Conservation (phyloP, 2,329 filamentous ascomycete species). For the Blastomyces gilchristii region DNA sequence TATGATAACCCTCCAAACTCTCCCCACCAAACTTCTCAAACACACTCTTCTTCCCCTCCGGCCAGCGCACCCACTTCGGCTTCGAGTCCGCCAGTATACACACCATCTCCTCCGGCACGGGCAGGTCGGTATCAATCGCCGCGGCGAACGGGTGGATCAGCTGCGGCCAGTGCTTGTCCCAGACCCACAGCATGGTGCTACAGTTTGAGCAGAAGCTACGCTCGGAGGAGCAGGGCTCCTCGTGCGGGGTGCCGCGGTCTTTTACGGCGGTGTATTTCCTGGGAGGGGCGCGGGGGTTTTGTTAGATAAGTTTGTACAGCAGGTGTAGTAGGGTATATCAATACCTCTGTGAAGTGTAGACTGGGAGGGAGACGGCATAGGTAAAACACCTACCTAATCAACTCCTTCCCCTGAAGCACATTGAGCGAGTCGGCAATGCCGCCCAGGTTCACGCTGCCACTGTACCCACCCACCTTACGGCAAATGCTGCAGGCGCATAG, state of each 20-base stretch:
- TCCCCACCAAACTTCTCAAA: constrained; percentile 30
- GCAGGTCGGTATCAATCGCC: constrained; percentile 40
- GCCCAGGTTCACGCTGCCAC: constrained; percentile 39
- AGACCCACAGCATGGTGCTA: constrained; percentile 40
- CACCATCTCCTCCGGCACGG: constrained; percentile 38
- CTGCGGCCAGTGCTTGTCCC: constrained; percentile 40
- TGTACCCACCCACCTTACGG: constrained; percentile 38
- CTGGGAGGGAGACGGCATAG: background rate
- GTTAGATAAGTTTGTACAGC: background rate
- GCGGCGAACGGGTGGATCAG: constrained; percentile 42
- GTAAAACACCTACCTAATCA: constrained; percentile 34
- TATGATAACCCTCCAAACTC: constrained; percentile 40
- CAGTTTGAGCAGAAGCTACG: constrained; percentile 41
- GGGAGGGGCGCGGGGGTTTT: background rate
- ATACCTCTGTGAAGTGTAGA: background rate
- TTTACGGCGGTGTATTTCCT: constrained; percentile 40
- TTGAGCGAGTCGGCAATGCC: constrained; percentile 35
- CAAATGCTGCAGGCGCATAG: constrained; percentile 42
- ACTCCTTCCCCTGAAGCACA: constrained; percentile 32
- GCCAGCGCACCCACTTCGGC: constrained; percentile 39
- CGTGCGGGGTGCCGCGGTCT: constrained; percentile 30
- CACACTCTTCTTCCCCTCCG: constrained; percentile 38
- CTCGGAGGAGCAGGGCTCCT: constrained; percentile 32
- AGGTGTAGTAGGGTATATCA: background rate
- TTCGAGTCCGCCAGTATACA: constrained; percentile 38